These are phyloP conservation scores for Metschnikowia vanudenii DNA, from an alignment of 805 yeast species.

Conservation along the genomic window DNA sequence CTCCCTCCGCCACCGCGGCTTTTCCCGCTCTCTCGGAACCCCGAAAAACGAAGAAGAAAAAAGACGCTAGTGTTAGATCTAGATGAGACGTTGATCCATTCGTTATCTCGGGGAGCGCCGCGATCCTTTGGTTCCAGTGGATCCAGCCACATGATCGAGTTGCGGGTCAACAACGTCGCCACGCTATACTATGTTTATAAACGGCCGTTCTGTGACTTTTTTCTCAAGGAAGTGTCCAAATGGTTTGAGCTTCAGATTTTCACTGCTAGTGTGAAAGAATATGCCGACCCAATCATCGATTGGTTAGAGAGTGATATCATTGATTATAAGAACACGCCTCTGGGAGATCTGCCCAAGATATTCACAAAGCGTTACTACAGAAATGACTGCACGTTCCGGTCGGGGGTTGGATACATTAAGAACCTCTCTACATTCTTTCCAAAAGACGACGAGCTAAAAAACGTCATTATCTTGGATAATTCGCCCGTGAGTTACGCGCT, in stretches of 20 bases:
- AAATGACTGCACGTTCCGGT: conserved; percentile 70
- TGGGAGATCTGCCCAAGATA: conserved; percentile 25
- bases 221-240: conserved; percentile 68
- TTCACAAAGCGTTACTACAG: conserved; percentile 69
- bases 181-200: conserved; percentile 88
- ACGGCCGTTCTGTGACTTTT: conserved; percentile 87
- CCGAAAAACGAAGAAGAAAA: conserved; percentile 35
- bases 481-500: conserved; percentile 86
- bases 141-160: conserved; percentile 73
- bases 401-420: conserved; percentile 79
- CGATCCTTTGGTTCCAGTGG: conserved; percentile 36
- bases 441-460: conserved; percentile 70
- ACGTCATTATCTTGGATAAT: conserved; percentile 81
- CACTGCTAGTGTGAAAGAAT: conserved; percentile 92
- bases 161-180: conserved; percentile 63
- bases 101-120: conserved; percentile 67
- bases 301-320: conserved; percentile 70
- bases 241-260: conserved; percentile 91
- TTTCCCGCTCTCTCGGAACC: conserved; percentile 42
- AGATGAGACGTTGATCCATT: conserved; percentile 93
- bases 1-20: conserved; percentile 47
- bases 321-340: conserved; percentile 15
- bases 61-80: conserved; percentile 84
- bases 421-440: conserved; percentile 40
- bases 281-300: conserved; percentile 96